Base-by-base conservation (phyloP, 257 asterid species). In the Apocynum venetum region DNA sequence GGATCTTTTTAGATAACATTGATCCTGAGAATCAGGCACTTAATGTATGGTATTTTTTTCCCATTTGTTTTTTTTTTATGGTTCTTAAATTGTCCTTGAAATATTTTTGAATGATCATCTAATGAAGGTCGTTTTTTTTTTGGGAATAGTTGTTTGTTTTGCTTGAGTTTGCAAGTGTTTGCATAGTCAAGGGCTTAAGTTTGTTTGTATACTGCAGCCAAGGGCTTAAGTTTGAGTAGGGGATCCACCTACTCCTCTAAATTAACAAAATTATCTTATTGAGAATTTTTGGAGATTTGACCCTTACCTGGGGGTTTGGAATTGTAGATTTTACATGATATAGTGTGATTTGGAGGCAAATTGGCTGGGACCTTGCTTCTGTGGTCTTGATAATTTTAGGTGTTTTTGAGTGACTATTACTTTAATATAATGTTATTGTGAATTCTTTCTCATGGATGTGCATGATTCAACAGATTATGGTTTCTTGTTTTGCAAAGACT, bases 401-500 rank as follows among this genome's bases (percentile, higher is more conserved):
- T 47, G 4, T 9, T 64, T 48, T 61, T 15, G 0, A 3, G 56
- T 19, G 48, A 35, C 31, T 31, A 25, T n/a, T 57, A 13, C 48
- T 63, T 35, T 44, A 46, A 51, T 46, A 5, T 43, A 61, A 14
- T 65, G 20, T 6, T 8, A 19, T 41, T 8, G 35, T 67, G 46
- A 14, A 31, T 41, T 25, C 4, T 49, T 57, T 57, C 68, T 75
- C 14, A 44, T 75, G 48, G 48, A 38, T 38, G 44, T 74, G 36
- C 56, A 2, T 73, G 17, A 5, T 47, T 49, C 2, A 53, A 80
- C 86, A 83, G 86, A 80, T 83, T 66, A 48, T 83, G 79, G 75
- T 83, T 66, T 83, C 86, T 76, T 83, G 86, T 79, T 83, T 83
- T 73, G 86, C 77, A 71, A 83, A 83, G 83, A 83, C 83, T 47